These are phyloP conservation scores for Cordyceps militaris DNA, from an alignment of 2,329 filamentous ascomycete genomes.

Conservation along the genomic window DNA sequence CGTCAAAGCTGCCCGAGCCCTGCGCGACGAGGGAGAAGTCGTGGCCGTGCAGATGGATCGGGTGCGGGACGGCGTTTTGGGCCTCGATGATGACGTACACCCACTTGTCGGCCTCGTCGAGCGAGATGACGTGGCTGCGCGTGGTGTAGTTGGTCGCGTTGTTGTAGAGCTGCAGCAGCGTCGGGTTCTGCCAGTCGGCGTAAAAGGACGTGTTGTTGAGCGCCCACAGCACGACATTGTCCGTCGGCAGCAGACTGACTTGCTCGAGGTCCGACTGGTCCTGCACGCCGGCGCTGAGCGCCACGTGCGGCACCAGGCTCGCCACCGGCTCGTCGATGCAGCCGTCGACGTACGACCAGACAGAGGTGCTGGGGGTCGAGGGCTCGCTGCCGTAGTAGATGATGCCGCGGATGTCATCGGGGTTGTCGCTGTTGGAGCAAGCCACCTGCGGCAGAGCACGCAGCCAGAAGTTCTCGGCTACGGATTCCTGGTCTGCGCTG, in stretches of 20 bases:
- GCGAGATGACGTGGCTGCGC: not conserved
- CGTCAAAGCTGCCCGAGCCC: slow-evolving; percentile 8
- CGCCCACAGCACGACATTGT: not conserved
- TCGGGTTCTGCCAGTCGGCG: not conserved
- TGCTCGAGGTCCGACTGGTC: not conserved
- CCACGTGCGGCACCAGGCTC: not conserved
- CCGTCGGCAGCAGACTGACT: not conserved
- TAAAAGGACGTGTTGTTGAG: not conserved
- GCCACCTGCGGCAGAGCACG: slow-evolving; percentile 35
- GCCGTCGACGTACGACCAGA: not conserved
- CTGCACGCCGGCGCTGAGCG: not conserved
- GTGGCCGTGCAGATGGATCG: slow-evolving; percentile 20
- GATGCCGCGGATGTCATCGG: slow-evolving; percentile 30
- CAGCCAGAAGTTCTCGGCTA: slow-evolving; percentile 38
- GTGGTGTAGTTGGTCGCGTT: not conserved
- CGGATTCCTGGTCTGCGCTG: not conserved
- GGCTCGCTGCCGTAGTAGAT: not conserved
- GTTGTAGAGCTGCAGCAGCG: not conserved
- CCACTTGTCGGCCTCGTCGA: slow-evolving; percentile 15
- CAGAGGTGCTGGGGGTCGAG: not conserved
- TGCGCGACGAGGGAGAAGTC: slow-evolving; percentile 17
- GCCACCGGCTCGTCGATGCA: not conserved
- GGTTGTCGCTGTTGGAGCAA: slow-evolving; percentile 34
- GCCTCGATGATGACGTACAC: slow-evolving; percentile 17
- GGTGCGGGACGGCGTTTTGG: slow-evolving; percentile 14